Conservation (phyloP, 106 monocot species). For the Gastrodia elata region DNA sequence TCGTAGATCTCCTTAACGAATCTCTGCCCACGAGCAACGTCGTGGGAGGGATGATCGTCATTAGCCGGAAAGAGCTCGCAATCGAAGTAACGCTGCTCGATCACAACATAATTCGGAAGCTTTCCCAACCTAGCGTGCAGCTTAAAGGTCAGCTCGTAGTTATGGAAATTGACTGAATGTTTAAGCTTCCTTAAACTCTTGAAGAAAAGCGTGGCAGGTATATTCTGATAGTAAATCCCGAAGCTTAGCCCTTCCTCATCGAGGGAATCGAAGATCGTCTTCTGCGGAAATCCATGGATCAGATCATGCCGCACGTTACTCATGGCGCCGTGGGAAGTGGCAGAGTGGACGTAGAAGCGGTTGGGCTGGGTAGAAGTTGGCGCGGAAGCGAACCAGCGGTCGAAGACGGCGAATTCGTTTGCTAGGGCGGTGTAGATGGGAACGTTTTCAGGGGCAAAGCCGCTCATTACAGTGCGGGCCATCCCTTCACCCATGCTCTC, state of each 20-base stretch:
- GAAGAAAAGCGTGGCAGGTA: constrained; percentile 75
- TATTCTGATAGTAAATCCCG: constrained; percentile 85
- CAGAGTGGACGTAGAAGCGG: constrained; percentile 71
- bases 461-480: constrained; percentile 60
- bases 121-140: constrained; percentile 52
- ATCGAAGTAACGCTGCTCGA: constrained; percentile 81
- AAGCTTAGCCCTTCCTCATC: constrained; percentile 49
- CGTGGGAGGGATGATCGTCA: constrained; percentile 83
- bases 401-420: constrained; percentile 62
- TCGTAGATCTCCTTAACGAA: constrained; percentile 80
- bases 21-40: constrained; percentile 65
- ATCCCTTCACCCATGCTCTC: neutral
- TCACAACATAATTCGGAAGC: constrained; percentile 68
- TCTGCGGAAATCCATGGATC: constrained; percentile 76
- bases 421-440: constrained; percentile 64
- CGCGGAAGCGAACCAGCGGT: constrained; percentile 76
- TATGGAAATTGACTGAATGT: constrained; percentile 56
- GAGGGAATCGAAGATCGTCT: constrained; percentile 76
- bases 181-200: constrained; percentile 66
- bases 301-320: constrained; percentile 77
- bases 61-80: constrained; percentile 50
- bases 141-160: constrained; percentile 60
- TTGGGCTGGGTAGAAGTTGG: constrained; percentile 86
- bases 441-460: constrained; percentile 77
- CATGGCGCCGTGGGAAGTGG: constrained; percentile 64